A percentile compares a stretch with the other conserved stretches of the same genome.
Conservation (phyloP, 2,329 filamentous ascomycete genomes). For the Aspergillus luchuensis region DNA sequence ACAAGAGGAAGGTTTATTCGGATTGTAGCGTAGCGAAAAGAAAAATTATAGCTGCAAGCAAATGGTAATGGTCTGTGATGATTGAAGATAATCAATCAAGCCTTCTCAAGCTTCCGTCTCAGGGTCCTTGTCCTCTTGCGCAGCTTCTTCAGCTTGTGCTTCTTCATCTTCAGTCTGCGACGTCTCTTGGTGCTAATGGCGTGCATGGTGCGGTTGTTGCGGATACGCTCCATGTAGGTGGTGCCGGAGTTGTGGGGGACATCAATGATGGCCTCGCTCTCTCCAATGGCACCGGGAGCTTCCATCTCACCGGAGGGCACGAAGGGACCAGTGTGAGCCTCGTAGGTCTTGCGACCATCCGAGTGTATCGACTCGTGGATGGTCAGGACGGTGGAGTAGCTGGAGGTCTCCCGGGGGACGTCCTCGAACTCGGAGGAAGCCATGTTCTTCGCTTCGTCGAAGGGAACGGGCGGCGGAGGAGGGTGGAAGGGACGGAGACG, state of each 20-base stretch:
- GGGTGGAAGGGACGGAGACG: constrained; percentile 79
- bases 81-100: constrained; percentile 30
- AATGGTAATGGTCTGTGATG: constrained; percentile 2
- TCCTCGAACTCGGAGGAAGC: constrained; percentile 43
- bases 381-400: constrained; percentile 54
- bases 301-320: constrained; percentile 45
- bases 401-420: constrained; percentile 40
- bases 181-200: constrained; percentile 90
- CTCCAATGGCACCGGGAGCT: constrained; percentile 31
- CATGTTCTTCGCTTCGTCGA: constrained; percentile 45
- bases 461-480: constrained; percentile 73
- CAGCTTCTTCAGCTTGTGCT: constrained; percentile 99
- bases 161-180: constrained; percentile 98
- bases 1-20: constrained; percentile 11
- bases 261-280: constrained; percentile 51
- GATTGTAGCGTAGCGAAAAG: constrained; percentile 13
- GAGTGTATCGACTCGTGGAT: constrained; percentile 56
- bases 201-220: constrained; percentile 62
- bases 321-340: constrained; percentile 54
- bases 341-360: constrained; percentile 55
- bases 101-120: constrained; percentile 78
- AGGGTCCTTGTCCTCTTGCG: constrained; percentile 88
- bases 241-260: constrained; percentile 52
- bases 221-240: constrained; percentile 70
- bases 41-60: constrained; percentile 10